Conservation (phyloP, 768 basidiomycete genomes). For the Candolleomyces eurysporus region DNA sequence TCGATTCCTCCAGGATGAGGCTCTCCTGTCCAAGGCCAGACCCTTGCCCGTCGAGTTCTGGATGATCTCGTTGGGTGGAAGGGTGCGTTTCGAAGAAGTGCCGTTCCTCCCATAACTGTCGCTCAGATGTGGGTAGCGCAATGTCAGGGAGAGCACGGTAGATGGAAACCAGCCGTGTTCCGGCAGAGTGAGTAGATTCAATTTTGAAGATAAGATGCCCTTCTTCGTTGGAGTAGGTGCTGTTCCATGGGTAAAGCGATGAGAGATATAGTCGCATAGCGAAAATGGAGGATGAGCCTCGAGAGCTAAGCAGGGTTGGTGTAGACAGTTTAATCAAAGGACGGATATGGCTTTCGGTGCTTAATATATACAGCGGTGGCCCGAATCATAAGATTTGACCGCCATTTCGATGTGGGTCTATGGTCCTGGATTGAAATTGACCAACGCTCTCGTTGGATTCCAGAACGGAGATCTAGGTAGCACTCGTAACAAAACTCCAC, state of each 20-base stretch:
- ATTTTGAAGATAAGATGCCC: constrained; percentile 8
- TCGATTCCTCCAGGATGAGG: constrained; percentile 7
- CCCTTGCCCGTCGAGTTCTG: constrained; percentile 6
- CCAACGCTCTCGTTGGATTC: too few species aligned
- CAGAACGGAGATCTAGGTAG: too few species aligned
- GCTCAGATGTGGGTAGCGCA: constrained; percentile 6
- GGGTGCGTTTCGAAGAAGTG: constrained; percentile 8
- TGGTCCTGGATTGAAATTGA: too few species aligned
- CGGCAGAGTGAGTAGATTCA: neutral
- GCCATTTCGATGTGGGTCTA: too few species aligned
- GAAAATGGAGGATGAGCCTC: too few species aligned
- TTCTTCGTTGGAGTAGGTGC: constrained; percentile 4
- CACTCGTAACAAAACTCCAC: too few species aligned
- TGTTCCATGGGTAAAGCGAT: constrained; percentile 6
- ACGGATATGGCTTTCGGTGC: too few species aligned
- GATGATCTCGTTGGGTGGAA: constrained; percentile 2
- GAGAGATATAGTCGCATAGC: constrained; percentile 9
- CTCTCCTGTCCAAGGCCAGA: neutral
- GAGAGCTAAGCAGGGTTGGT: too few species aligned
- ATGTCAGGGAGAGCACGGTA: constrained; percentile 9
- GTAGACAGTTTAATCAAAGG: too few species aligned
- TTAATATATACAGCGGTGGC: too few species aligned
- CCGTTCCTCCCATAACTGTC: constrained; percentile 10
- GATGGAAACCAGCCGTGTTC: neutral
- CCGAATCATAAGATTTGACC: too few species aligned